Conservation (phyloP, 1,284 basidiomycete species). For the Ustilago tritici region DNA sequence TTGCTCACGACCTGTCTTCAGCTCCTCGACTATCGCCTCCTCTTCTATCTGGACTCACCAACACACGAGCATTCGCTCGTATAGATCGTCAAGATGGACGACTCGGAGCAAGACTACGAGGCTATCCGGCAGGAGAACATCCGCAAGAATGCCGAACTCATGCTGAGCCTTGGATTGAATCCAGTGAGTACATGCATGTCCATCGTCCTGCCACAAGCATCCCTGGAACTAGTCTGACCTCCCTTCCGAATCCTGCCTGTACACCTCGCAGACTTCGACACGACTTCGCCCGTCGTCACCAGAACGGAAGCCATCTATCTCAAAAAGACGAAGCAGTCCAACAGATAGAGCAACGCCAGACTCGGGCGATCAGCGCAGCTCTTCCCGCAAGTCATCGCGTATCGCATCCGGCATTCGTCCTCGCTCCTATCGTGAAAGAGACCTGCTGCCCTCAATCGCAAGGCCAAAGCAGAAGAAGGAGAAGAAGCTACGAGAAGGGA, state of each 20-base stretch:
- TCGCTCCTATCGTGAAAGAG: conserved; percentile 38
- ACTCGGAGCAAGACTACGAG: conserved; percentile 53
- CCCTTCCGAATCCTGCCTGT: too few species aligned
- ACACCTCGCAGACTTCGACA: conserved; percentile 21
- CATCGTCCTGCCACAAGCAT: background rate
- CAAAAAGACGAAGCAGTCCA: conserved; percentile 25
- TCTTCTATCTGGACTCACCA: background rate
- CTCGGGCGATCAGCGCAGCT: conserved; percentile 9
- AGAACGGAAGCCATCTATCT: conserved; percentile 23
- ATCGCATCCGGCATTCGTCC: conserved; percentile 36
- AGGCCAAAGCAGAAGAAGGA: conserved; percentile 32
- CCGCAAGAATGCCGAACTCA: conserved; percentile 62
- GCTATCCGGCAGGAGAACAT: conserved; percentile 69
- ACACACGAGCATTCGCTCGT: background rate
- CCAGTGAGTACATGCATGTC: conserved; percentile 20
- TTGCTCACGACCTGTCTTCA: background rate
- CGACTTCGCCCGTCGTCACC: conserved; percentile 36
- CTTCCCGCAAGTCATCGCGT: conserved; percentile 48
- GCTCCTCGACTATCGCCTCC: background rate
- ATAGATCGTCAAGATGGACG: conserved; percentile 25
- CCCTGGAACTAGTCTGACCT: background rate
- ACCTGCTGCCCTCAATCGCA: conserved; percentile 26
- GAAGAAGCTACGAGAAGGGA: conserved; percentile 37
- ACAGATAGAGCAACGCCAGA: conserved; percentile 4
- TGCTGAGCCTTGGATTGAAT: conserved; percentile 53